A percentile compares a stretch with the other conserved stretches of the same genome.
Conservation (phyloP, 2,329 filamentous ascomycete species). For the Colletotrichum sp. region DNA sequence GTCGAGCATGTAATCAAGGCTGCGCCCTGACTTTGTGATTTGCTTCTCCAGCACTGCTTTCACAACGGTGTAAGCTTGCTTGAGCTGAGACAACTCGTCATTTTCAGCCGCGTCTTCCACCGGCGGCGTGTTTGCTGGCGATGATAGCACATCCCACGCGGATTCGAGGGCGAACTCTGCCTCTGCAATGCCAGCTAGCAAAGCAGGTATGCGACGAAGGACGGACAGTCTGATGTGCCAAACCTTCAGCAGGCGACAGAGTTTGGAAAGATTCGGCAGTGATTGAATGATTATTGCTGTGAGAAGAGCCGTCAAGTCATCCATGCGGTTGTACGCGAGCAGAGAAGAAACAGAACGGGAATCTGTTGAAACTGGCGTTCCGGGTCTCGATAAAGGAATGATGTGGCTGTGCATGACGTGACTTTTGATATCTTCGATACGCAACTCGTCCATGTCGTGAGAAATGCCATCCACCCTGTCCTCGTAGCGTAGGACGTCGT, state of each 20-base stretch:
- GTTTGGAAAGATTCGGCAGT: conserved; percentile 77
- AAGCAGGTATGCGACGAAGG: conserved; percentile 72
- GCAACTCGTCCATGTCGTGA: conserved; percentile 69
- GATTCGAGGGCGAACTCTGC: conserved; percentile 68
- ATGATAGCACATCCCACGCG: conserved; percentile 68
- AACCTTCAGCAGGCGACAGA: conserved; percentile 74
- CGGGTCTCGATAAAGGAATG: conserved; percentile 60
- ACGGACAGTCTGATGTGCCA: conserved; percentile 83
- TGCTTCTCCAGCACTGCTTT: conserved; percentile 69
- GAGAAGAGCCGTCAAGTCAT: conserved; percentile 88
- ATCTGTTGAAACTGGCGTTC: conserved; percentile 47
- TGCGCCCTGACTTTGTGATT: conserved; percentile 71
- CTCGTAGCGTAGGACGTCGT: conserved; percentile 72
- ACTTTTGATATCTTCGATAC: conserved; percentile 87
- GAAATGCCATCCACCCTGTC: conserved; percentile 76
- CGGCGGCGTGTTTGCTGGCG: background rate
- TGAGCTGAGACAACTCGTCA: conserved; percentile 27
- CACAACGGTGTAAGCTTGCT: conserved; percentile 61
- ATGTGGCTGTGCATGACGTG: conserved; percentile 85
- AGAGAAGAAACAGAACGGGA: conserved; percentile 44
- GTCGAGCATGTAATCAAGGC: conserved; percentile 87
- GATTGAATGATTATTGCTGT: conserved; percentile 92
- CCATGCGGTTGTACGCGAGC: conserved; percentile 71
- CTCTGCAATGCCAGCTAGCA: conserved; percentile 70
- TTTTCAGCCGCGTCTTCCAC: background rate